Evolutionary conservation across 1,139 yeast genomes (phyloP), one percentile per base, ranked within the genome.

Genomic region (Pneumocystis oryctolagi): DNA sequence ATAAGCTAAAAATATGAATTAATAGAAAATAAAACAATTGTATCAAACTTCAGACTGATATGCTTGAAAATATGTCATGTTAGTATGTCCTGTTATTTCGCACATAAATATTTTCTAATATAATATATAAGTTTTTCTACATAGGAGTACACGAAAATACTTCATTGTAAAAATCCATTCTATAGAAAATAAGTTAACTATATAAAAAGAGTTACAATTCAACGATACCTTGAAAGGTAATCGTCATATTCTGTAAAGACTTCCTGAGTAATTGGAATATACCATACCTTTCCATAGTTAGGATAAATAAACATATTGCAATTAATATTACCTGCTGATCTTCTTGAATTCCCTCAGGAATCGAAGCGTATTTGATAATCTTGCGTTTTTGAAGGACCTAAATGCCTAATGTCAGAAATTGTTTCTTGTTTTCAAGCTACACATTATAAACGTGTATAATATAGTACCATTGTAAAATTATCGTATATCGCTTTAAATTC

Each of bases 61-160:
- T 0, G 98, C 98, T 71, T 92, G 95, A 72, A 89, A 89, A 72
- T 82, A 92, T 0, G 96, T 88, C 64, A 90, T 78, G 70, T 95
- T 86, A 25, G 96, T 86, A 70, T 89, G 89, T 32, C 98, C 98
- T 0, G 97, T 89, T 64, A 92, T 85, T 75, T 92, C 98, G 76
- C 97, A 92, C 5, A 89, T 95, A 75, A 92, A 92, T 2, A 42
- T 31, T 35, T 47, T 58, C 72, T 88, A 86, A 68, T 83, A 82
- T 65, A 83, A 80, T 61, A 62, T 58, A 55, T 28, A 35, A 62
- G 60, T 61, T 32, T 60, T 39, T 16, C 30, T 14, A 12, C 55
- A 32, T 31, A 32, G 6, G 12, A 25, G 9, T 18, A 68, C 75
- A 76, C 67, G 74, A 76, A 66, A 78, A 70, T 47, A 47, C 55